A percentile compares a stretch with the other conserved stretches of the same genome.
phyloP scores from a whole-genome alignment of 2,329 filamentous ascomycete species.

The Arthrinium puccinioides region DNA sequence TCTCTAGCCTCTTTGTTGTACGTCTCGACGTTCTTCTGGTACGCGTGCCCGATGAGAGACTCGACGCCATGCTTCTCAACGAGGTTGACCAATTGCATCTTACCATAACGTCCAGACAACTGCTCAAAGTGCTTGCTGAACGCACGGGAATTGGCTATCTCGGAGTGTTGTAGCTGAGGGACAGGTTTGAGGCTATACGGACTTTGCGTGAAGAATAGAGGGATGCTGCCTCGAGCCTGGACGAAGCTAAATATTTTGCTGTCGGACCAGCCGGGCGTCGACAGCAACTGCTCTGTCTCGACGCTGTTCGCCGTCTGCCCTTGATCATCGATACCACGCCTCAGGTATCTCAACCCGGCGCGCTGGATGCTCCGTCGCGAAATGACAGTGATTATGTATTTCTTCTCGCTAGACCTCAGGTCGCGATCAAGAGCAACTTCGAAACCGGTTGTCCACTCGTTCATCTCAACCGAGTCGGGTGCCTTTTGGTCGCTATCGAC shows the following conservation, averaged over 20 bases:
- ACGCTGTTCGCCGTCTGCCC: slow-evolving; percentile 85
- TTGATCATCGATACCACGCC: slow-evolving; percentile 83
- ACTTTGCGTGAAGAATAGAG: slow-evolving; percentile 89
- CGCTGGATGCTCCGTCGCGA: slow-evolving; percentile 83
- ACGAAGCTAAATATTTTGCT: slow-evolving; percentile 72
- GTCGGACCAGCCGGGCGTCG: slow-evolving; percentile 57
- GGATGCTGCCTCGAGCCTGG: slow-evolving; percentile 85
- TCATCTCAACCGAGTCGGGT: slow-evolving; percentile 21
- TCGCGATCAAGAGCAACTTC: slow-evolving; percentile 15
- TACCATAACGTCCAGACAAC: slow-evolving; percentile 63
- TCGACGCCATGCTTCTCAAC: slow-evolving; percentile 87
- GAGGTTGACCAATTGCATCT: slow-evolving; percentile 71
- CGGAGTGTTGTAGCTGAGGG: slow-evolving; percentile 74
- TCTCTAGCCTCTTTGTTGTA: slow-evolving; percentile 58
- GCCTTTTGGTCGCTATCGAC: slow-evolving; percentile 32
- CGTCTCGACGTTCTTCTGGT: slow-evolving; percentile 58
- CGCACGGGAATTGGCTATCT: slow-evolving; percentile 69
- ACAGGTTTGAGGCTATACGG: slow-evolving; percentile 89
- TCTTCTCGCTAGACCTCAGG: slow-evolving; percentile 38
- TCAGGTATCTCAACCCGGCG: slow-evolving; percentile 82
- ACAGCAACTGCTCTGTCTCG: slow-evolving; percentile 92
- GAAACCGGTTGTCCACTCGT: slow-evolving; percentile 11
- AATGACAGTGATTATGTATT: slow-evolving; percentile 78
- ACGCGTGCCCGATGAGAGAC: slow-evolving; percentile 69
- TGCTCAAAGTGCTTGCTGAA: slow-evolving; percentile 73